Evolutionary conservation across 805 yeast genomes (phyloP).

Genomic region (Metschnikowia koreensis): DNA sequence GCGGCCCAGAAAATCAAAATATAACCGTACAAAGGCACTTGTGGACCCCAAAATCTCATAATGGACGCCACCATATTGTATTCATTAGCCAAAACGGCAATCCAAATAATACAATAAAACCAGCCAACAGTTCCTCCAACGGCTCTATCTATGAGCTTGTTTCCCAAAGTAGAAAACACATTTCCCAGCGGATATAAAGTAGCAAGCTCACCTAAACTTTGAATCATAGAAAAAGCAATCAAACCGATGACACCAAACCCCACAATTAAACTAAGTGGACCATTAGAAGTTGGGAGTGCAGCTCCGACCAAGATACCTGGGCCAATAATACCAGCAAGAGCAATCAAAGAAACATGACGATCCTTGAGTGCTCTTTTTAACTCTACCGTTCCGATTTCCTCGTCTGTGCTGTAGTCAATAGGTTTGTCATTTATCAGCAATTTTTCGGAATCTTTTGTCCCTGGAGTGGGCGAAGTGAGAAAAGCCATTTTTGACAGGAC

Average conservation of each 20-base stretch:
- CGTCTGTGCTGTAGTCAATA: slow-evolving; percentile 9
- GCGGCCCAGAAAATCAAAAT: slow-evolving; percentile 51
- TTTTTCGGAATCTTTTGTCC: slow-evolving; percentile 1
- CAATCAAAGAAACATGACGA: slow-evolving; percentile 50
- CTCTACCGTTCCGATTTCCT: slow-evolving; percentile 18
- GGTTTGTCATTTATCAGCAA: slow-evolving; percentile 6
- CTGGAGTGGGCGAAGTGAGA: neutral
- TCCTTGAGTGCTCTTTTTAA: slow-evolving; percentile 49
- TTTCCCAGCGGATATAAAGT: slow-evolving; percentile 51
- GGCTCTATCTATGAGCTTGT: slow-evolving; percentile 51
- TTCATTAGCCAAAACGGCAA: slow-evolving; percentile 54
- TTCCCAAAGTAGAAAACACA: slow-evolving; percentile 52
- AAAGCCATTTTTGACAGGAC: slow-evolving; percentile 3
- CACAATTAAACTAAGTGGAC: slow-evolving; percentile 52
- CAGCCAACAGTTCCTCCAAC: slow-evolving; percentile 58
- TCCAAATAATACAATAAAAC: slow-evolving; percentile 54
- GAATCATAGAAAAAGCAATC: slow-evolving; percentile 54
- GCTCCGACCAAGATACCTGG: slow-evolving; percentile 58
- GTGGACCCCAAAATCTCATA: slow-evolving; percentile 48
- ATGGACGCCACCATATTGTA: slow-evolving; percentile 53
- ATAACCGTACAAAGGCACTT: slow-evolving; percentile 56
- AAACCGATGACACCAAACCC: slow-evolving; percentile 55
- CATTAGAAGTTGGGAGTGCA: slow-evolving; percentile 47
- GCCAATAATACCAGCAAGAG: slow-evolving; percentile 58
- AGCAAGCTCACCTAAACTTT: slow-evolving; percentile 54